phyloP scores from a whole-genome alignment of 371 early-diverging fungal genomes.

The Syncephalastrum racemosum region DNA sequence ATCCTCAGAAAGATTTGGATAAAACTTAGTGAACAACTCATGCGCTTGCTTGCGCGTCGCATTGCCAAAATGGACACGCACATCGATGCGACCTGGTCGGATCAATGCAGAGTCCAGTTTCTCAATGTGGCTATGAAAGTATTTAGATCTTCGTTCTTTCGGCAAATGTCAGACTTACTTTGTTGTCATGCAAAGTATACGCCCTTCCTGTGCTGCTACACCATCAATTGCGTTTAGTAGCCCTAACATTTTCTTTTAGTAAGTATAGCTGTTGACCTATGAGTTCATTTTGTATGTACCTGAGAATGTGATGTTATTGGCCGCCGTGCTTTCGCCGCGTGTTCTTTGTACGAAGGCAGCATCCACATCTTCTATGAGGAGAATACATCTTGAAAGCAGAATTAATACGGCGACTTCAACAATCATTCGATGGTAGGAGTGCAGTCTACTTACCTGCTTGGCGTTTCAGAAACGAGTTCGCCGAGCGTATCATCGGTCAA shows the following conservation, averaged over 20 bases:
- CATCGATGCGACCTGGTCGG: conserved; percentile 94
- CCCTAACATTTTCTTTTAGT: too few species aligned
- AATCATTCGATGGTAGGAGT: background rate
- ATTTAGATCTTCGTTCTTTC: background rate
- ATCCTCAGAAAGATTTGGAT: conserved; percentile 18
- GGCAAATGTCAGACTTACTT: too few species aligned
- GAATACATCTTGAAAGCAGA: conserved; percentile 62
- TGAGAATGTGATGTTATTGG: conserved; percentile 57
- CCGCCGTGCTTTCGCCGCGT: conserved; percentile 27
- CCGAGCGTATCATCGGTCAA: conserved; percentile 90
- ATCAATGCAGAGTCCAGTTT: conserved; percentile 94
- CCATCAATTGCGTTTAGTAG: conserved; percentile 87
- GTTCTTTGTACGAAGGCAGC: conserved; percentile 83
- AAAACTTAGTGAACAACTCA: conserved; percentile 55
- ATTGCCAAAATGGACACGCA: conserved; percentile 82
- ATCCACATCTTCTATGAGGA: conserved; percentile 98
- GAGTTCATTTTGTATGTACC: conserved; percentile 30
- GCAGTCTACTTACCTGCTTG: conserved; percentile 51
- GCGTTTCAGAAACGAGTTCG: conserved; percentile 85
- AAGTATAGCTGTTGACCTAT: background rate
- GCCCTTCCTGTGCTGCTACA: conserved; percentile 77
- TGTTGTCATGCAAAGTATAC: conserved; percentile 82
- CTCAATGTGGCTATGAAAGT: conserved; percentile 79
- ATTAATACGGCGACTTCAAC: background rate
- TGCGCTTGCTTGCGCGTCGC: conserved; percentile 73